phyloP scores from a whole-genome alignment of 306 rosid genomes.

The Cucurbita maxima region DNA sequence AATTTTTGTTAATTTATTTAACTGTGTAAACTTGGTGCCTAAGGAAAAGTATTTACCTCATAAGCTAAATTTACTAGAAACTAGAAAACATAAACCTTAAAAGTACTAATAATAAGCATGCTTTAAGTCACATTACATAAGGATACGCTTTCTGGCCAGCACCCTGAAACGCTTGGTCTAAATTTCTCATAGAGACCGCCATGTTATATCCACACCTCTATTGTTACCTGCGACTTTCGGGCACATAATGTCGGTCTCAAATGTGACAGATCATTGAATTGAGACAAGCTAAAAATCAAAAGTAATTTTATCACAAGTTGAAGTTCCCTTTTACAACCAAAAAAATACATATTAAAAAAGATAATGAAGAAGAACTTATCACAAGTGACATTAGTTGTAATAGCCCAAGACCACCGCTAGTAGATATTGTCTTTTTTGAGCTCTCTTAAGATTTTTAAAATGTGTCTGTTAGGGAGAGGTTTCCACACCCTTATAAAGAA shows the following conservation, averaged over 20 bases:
- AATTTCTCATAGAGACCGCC: slow-evolving; percentile 87
- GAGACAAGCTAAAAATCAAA: neutral
- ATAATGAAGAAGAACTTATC: no score
- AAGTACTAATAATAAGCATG: neutral
- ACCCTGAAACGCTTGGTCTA: slow-evolving; percentile 95
- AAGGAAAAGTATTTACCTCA: neutral
- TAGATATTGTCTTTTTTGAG: no score
- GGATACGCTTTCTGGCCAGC: slow-evolving; percentile 99
- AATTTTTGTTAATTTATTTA: neutral
- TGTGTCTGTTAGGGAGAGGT: no score
- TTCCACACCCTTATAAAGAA: no score
- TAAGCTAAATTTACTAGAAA: neutral
- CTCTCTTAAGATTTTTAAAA: no score
- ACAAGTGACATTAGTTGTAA: no score
- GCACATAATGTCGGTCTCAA: slow-evolving; percentile 30
- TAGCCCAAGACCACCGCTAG: no score
- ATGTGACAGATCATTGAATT: neutral
- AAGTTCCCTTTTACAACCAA: neutral
- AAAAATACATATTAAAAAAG: no score
- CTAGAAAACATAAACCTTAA: neutral
- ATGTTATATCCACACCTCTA: slow-evolving; percentile 26
- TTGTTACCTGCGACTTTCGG: slow-evolving; percentile 20
- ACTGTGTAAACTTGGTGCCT: neutral
- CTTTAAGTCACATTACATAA: slow-evolving; percentile 20
- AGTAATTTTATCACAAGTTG: neutral